Base-by-base conservation (phyloP, 305 asterid genomes). In the Vinca major region DNA sequence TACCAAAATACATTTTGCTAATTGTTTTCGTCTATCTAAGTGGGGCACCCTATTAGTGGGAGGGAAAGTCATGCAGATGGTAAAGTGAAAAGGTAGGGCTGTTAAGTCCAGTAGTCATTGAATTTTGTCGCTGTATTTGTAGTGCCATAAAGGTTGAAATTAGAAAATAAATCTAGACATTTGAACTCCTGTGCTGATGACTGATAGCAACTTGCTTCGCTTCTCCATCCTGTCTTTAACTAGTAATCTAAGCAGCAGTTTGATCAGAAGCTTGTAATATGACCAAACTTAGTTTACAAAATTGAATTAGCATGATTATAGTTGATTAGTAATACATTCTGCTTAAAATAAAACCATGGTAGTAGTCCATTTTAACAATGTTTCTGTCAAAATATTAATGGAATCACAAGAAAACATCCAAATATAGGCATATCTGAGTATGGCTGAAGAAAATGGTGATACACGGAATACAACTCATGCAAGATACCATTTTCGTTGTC, bases 291-390 rank as follows among this genome's bases (percentile, higher is more conserved):
- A 26, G 33, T 26, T 26, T 26, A 26, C 33, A 26, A 26, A 26
- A 14, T 13, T 7, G 0, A 50, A 2, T 50, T 50, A 50, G 20
- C 53, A 48, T 48, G 53, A 45, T 48, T 2, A 8, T 48, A 48
- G 53, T 48, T 48, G 53, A 69, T 55, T 50, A 14, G 12, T 39
- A 12, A 52, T 62, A 65, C 66, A 33, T 68, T 41, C 44, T 51
- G 52, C 68, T 47, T 57, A 21, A 36, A 37, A 61, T 7, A 20
- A 13, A 1, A 36, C 45, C 0, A 11, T 8, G 3, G 13, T 33
- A 26, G 33, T 26, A 26, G 33, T 60, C 44, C 47, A 61, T 3
- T 0, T 61, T 7, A 9, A 11, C 16, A 48, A 11, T 48, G 16
- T 48, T 11, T 11, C 17, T 13, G 17, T 11, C n/a, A 7, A 11